These are phyloP conservation scores for Phylloporus rhodoxanthus DNA, from an alignment of 768 basidiomycete genomes.

Conservation along the genomic window DNA sequence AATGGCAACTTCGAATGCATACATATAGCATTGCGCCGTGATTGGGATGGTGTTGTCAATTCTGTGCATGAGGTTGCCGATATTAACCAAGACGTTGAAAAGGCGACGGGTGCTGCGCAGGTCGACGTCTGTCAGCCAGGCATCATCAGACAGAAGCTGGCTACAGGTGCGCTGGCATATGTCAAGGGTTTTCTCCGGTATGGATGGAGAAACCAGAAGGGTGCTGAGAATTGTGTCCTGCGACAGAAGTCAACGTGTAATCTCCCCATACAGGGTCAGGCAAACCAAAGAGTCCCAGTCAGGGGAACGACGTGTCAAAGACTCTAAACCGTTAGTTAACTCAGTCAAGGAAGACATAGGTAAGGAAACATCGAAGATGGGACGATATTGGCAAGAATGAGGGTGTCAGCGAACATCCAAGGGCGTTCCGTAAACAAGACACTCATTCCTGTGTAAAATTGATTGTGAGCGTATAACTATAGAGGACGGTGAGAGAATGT, in stretches of 20 bases:
- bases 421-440: slow-evolving; percentile 27
- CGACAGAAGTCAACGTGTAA: slow-evolving; percentile 10
- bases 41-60: slow-evolving; percentile 23
- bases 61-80: slow-evolving; percentile 33
- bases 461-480: slow-evolving; percentile 26
- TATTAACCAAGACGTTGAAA: slow-evolving; percentile 41
- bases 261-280: slow-evolving; percentile 3
- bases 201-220: slow-evolving; percentile 22
- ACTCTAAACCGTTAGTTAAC: slow-evolving; percentile 22
- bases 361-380: slow-evolving; percentile 14
- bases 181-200: slow-evolving; percentile 29
- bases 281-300: slow-evolving; percentile 31
- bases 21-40: slow-evolving; percentile 35
- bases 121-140: slow-evolving; percentile 20
- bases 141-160: slow-evolving; percentile 26
- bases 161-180: slow-evolving; percentile 30
- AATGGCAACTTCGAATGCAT: slow-evolving; percentile 40
- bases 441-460: slow-evolving; percentile 30
- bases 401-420: slow-evolving; percentile 18
- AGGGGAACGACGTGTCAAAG: slow-evolving; percentile 20
- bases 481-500: slow-evolving; percentile 31
- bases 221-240: slow-evolving; percentile 24
- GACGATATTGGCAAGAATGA: slow-evolving; percentile 12
- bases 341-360: slow-evolving; percentile 25
- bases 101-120: slow-evolving; percentile 36